Evolutionary conservation across 2,329 filamentous ascomycete species (phyloP), one percentile per base, ranked within the genome.

Genomic region (Diaporthe ilicicola): DNA sequence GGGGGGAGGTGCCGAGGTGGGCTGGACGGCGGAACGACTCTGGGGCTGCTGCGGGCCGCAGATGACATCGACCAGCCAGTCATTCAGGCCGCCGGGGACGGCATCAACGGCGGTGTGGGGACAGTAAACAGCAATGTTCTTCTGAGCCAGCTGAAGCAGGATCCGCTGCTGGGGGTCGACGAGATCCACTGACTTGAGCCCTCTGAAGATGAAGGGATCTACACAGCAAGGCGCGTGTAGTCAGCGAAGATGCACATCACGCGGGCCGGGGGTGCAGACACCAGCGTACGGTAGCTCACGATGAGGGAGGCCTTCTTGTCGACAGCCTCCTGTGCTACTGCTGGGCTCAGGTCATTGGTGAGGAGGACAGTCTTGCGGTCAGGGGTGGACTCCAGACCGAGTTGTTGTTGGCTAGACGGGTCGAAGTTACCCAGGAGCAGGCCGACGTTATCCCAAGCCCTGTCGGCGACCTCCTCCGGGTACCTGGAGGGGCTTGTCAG

Each of bases 121-220:
- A 74, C 92, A 94, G 85, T 98, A 99, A 70, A 99, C 94, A 74
- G 94, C 97, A 77, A 99, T 94, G 44, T 95, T 95, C 80, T 93
- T 90, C 74, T 93, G 92, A 56, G 92, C 93, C 15, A 99, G 88
- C 54, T 92, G 89, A 4, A 99, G 87, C 39, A 99, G 89, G 8
- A 93, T 93, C 53, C 91, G 88, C 79, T 99, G 96, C 81, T 98
- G 96, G 12, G 94, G 89, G 78, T 99, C 93, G 73, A 88, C 87
- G 59, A 94, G 88, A 42, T 94, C 97, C 78, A 99, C 85, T 74
- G 93, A 92, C 83, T 98, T 99, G 75, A 99, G 87, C 67, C 93
- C 93, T 61, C 93, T 91, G 86, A 99, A 99, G 79, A 99, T 98
- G 79, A 98, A 96, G 27, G 96, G 96, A 82, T 99, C 94, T 97